A percentile compares a stretch with the other conserved stretches of the same genome.
These are phyloP conservation scores for Pseudovirgaria hyperparasitica DNA, from an alignment of 2,329 filamentous ascomycete genomes.

Conservation along the genomic window DNA sequence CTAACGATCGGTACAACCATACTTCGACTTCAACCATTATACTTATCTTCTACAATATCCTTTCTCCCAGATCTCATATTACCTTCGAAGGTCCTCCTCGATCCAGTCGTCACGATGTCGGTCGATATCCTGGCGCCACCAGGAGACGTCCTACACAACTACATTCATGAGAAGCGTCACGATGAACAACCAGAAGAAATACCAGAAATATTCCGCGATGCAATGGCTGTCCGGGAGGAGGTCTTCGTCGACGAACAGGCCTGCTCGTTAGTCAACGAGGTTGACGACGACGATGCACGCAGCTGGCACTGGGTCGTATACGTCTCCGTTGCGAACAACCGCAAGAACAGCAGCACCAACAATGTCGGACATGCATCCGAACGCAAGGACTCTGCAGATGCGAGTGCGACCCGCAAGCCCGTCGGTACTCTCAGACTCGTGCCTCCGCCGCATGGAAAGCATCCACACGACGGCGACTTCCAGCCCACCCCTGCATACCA, in stretches of 20 bases:
- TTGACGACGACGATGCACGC: constrained; percentile 67
- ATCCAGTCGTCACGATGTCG: constrained; percentile 7
- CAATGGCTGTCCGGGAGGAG: constrained; percentile 42
- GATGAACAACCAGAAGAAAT: constrained; percentile 22
- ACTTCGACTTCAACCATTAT: no score
- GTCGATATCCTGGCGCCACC: constrained; percentile 26
- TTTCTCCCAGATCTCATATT: no score
- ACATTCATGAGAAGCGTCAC: constrained; percentile 21
- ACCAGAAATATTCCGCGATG: constrained; percentile 37
- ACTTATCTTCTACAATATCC: no score
- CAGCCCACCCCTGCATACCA: constrained; percentile 38
- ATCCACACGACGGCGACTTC: constrained; percentile 23
- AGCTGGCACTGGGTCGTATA: constrained; percentile 87
- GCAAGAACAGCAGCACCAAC: constrained; percentile 22
- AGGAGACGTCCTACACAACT: constrained; percentile 19
- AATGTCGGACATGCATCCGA: constrained; percentile 23
- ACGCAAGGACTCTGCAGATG: constrained; percentile 18
- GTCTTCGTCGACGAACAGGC: constrained; percentile 48
- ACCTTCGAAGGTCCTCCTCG: no score
- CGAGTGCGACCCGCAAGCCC: constrained; percentile 35
- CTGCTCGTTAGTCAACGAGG: constrained; percentile 52
- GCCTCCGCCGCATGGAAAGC: constrained; percentile 66
- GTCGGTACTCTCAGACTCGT: constrained; percentile 71
- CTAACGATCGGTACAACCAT: no score
- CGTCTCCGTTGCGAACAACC: constrained; percentile 42